Conservation (phyloP, 805 yeast species). For the Metschnikowia dekortorum region DNA sequence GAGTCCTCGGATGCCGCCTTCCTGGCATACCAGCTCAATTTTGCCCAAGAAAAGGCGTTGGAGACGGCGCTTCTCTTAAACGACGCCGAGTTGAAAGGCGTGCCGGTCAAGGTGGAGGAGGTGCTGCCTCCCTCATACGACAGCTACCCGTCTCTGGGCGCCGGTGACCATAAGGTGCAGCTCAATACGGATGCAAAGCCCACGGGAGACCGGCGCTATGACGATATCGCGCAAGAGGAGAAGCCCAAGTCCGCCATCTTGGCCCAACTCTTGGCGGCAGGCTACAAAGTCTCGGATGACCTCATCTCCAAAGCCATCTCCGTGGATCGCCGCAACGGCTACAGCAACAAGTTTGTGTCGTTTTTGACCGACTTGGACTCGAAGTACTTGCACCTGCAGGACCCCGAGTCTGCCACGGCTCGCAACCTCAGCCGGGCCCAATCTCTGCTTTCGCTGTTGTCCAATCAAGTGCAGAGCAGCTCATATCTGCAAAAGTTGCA, state of each 20-base stretch:
- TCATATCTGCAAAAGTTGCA: conserved; percentile 32
- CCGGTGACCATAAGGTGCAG: conserved; percentile 22
- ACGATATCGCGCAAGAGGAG: conserved; percentile 65
- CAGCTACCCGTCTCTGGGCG: conserved; percentile 6
- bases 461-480: conserved; percentile 29
- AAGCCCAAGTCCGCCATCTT: conserved; percentile 72
- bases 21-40: conserved; percentile 46
- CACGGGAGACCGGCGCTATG: conserved; percentile 31
- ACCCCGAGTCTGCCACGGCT: conserved; percentile 42
- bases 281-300: conserved; percentile 62
- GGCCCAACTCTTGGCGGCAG: conserved; percentile 74
- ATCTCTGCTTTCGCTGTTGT: conserved; percentile 32
- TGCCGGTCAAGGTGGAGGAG: conserved; percentile 43
- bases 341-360: conserved; percentile 49
- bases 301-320: conserved; percentile 57
- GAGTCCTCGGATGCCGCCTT: conserved; percentile 25
- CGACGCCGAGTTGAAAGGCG: conserved; percentile 69
- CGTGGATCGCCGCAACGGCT: conserved; percentile 62
- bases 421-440: conserved; percentile 28
- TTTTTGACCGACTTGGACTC: conserved; percentile 54
- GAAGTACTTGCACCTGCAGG: conserved; percentile 55
- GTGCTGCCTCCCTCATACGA: conserved; percentile 17
- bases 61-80: conserved; percentile 66
- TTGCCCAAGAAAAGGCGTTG: conserved; percentile 57
- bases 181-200: conserved; percentile 6